Conservation (phyloP, 306 rosid species). For the Quercus variabilis region DNA sequence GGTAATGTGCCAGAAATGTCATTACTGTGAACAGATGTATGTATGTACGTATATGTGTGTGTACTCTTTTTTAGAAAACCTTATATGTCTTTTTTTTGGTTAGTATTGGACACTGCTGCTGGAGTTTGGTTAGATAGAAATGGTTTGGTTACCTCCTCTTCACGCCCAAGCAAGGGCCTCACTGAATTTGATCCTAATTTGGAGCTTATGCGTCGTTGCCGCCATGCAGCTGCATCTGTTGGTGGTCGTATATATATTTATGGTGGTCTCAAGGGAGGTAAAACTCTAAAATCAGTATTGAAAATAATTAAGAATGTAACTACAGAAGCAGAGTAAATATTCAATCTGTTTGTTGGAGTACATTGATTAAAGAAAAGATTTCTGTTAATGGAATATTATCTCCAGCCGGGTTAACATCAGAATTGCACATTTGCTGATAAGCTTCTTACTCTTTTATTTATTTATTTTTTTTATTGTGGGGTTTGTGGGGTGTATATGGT, state of each 20-base stretch:
- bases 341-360: not conserved
- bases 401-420: not conserved
- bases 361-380: not conserved
- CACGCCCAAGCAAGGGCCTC: conserved; percentile 72
- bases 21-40: conserved; percentile 1
- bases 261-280: conserved; percentile 98
- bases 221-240: conserved; percentile 96
- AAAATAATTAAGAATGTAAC: conserved; percentile 9
- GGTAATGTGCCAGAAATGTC: conserved; percentile 42
- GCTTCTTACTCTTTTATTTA: not conserved
- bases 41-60: not conserved
- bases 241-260: conserved; percentile 73
- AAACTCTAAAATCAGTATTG: conserved; percentile 19
- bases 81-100: conserved; percentile 12
- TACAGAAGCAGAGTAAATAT: not conserved
- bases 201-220: conserved; percentile 98
- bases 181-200: conserved; percentile 66
- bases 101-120: conserved; percentile 99
- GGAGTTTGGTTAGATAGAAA: conserved; percentile 98
- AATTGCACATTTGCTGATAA: not conserved
- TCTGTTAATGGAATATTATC: not conserved
- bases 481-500: not conserved
- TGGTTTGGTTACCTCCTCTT: conserved; percentile 88
- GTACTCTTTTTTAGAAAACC: not conserved
- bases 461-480: not conserved